Conservation (phyloP, 2,329 filamentous ascomycete species). For the Penicillium brasilianum region DNA sequence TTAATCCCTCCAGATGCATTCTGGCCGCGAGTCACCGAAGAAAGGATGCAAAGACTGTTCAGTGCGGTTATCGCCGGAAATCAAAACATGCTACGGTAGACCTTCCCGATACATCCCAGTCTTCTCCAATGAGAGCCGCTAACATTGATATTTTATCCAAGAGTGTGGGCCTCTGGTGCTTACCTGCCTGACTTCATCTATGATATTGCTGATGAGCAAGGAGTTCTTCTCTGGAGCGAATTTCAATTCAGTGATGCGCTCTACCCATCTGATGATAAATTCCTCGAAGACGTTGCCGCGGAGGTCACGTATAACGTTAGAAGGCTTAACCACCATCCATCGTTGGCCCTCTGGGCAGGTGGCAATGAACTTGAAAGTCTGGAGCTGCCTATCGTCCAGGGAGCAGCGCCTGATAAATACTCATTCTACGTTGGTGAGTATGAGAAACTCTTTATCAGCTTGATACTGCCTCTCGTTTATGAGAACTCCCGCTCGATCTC, state of each 20-base stretch:
- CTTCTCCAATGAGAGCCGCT: no score
- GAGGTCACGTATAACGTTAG: conserved; percentile 66
- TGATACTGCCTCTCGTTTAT: conserved; percentile 61
- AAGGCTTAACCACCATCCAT: conserved; percentile 65
- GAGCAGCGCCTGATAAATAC: conserved; percentile 52
- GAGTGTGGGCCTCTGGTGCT: conserved; percentile 64
- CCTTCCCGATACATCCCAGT: no score
- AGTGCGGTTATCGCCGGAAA: conserved; percentile 62
- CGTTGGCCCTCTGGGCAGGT: conserved; percentile 59
- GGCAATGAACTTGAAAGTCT: conserved; percentile 66
- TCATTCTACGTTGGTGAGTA: conserved; percentile 57
- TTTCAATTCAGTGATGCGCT: conserved; percentile 67
- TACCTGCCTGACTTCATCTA: conserved; percentile 68
- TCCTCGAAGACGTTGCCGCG: conserved; percentile 60
- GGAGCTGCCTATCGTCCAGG: conserved; percentile 53
- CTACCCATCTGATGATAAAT: conserved; percentile 60
- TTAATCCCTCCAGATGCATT: conserved; percentile 68
- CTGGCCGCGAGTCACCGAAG: conserved; percentile 63
- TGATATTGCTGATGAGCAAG: conserved; percentile 65
- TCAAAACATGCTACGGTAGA: conserved; percentile 64
- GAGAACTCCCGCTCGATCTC: conserved; percentile 64
- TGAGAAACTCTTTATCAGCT: conserved; percentile 62
- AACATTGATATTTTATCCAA: neutral
- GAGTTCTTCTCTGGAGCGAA: conserved; percentile 66
- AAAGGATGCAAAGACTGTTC: conserved; percentile 59